phyloP scores from a whole-genome alignment of 164 flowering plant species.

The Berberis vulgaris region DNA sequence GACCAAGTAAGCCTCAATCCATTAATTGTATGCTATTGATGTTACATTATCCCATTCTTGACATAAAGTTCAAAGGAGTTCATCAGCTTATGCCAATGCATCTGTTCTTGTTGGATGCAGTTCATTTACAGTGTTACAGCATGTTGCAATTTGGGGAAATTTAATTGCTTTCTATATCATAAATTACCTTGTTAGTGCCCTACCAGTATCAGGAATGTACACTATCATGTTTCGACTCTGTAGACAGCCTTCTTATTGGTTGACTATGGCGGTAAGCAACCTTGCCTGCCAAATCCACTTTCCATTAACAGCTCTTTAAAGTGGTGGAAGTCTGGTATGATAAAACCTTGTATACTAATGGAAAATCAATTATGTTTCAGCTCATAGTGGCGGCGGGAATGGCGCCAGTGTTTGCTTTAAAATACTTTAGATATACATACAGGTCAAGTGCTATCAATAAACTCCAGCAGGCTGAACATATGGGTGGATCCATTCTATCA shows the following conservation, averaged over 20 bases:
- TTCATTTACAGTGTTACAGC: conserved; percentile 86
- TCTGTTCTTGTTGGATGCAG: conserved; percentile 34
- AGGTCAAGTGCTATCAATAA: conserved; percentile 79
- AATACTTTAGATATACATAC: conserved; percentile 89
- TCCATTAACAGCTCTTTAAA: not conserved
- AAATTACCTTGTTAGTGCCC: conserved; percentile 69
- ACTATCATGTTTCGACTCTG: conserved; percentile 94
- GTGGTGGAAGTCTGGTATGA: not conserved
- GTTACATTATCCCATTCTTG: not conserved
- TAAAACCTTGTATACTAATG: conserved; percentile 4
- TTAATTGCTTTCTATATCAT: conserved; percentile 70
- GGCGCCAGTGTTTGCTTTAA: conserved; percentile 83
- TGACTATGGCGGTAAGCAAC: conserved; percentile 73
- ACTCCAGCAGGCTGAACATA: conserved; percentile 89
- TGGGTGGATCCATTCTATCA: conserved; percentile 70
- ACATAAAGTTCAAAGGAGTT: not conserved
- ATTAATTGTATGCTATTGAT: not conserved
- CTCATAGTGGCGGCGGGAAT: conserved; percentile 78
- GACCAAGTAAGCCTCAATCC: conserved; percentile 61
- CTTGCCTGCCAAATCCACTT: not conserved
- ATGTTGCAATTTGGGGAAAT: conserved; percentile 96
- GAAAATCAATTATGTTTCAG: conserved; percentile 32
- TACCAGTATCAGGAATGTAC: conserved; percentile 89
- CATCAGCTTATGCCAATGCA: not conserved
- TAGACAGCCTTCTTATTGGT: conserved; percentile 85